Evolutionary conservation across 257 asterid genomes (phyloP).

Genomic region (Leptodermis oblonga): DNA sequence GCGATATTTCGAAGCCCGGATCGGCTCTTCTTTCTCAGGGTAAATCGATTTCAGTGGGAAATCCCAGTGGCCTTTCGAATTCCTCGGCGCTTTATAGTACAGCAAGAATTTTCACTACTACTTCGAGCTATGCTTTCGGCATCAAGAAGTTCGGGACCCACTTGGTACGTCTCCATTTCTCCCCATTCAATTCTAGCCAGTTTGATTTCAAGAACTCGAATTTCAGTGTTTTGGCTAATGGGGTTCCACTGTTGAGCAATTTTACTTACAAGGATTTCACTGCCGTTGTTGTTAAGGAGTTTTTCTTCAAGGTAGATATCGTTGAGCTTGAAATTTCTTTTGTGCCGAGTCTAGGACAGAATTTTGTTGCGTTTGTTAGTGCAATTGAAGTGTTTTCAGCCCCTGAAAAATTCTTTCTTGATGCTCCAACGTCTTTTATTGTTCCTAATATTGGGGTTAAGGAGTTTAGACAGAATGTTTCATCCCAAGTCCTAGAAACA

Average conservation of each 20-base stretch:
- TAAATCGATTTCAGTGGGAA: conserved; percentile 42
- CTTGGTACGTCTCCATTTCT: conserved; percentile 67
- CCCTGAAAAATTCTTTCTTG: conserved; percentile 58
- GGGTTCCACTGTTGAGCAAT: conserved; percentile 34
- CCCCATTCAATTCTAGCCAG: conserved; percentile 41
- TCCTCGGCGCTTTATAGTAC: conserved; percentile 39
- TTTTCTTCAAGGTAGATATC: conserved; percentile 44
- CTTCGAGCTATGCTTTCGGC: conserved; percentile 39
- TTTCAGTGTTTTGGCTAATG: conserved; percentile 59
- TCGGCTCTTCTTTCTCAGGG: conserved; percentile 37
- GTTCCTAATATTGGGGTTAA: conserved; percentile 35
- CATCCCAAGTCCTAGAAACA: conserved; percentile 55
- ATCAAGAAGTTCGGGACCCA: conserved; percentile 61
- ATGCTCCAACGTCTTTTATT: conserved; percentile 40
- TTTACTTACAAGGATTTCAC: conserved; percentile 20
- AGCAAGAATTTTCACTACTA: conserved; percentile 58
- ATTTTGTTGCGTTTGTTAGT: conserved; percentile 54
- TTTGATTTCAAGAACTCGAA: conserved; percentile 38
- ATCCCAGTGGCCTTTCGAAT: conserved; percentile 37
- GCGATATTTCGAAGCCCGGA: conserved; percentile 32
- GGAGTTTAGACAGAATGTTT: conserved; percentile 58
- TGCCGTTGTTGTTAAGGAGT: conserved; percentile 45
- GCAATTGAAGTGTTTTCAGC: conserved; percentile 76
- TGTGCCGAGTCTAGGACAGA: conserved; percentile 33
- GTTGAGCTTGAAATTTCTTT: conserved; percentile 52